Evolutionary conservation across 225 moss, liverwort and hornwort species (phyloP), one percentile per base, ranked within the genome.

Genomic region (Antitrichia curtipendula): DNA sequence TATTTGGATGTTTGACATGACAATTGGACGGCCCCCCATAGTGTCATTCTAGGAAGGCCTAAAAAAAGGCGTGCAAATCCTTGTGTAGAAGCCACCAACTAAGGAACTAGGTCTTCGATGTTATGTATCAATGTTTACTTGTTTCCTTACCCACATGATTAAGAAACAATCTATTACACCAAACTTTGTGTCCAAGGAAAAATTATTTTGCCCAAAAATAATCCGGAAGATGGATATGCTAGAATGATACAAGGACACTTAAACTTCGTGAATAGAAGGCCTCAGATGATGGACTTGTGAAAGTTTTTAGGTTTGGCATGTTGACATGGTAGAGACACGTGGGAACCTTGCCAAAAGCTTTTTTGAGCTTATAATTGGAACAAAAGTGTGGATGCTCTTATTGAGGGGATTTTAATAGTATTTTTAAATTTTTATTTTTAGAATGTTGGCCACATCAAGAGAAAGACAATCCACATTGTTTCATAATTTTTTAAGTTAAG

Each of bases 1-100:
- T 74, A 2, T 11, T 73, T 12, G 4, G 18, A 47, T 31, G 11
- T 2, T 73, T 73, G 7, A 47, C 2, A 19, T 73, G 1, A 7
- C 4, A 49, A 18, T 49, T 43, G 5, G 15, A 3, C 0, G 0
- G 8, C 64, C 36, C 0, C 0, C 0, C 3, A 70, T 3, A 15
- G 0, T 71, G 9, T 8, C 3, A 1, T 0, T 0, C 3, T 19
- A 18, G 3, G 2, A 16, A 29, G 25, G 6, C 1, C 6, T 0
- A 3, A 6, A 1, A 43, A 71, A 45, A 0, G 17, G 47, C 3
- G 31, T 18, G 31, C 47, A 73, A 11, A 0, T 1, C 9, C 8
- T 73, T 49, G 2, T 11, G 0, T 31, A 0, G 0, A 49, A 73
- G 3, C 4, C 4, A 18, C 18, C 7, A 22, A 49, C 2, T 31